phyloP scores from a whole-genome alignment of 805 yeast species.

The Tetrapisispora taiwanensis region DNA sequence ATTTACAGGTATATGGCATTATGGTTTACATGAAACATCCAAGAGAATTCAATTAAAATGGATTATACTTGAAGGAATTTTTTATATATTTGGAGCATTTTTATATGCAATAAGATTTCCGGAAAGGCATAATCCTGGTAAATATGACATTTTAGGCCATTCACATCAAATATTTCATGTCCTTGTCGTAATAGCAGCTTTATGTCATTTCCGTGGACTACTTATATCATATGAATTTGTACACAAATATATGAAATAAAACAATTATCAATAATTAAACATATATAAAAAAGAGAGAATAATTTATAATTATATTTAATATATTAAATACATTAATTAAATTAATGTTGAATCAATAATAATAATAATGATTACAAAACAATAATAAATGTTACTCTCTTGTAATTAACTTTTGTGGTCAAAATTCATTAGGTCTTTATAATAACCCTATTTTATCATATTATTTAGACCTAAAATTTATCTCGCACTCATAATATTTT shows the following conservation, averaged over 20 bases:
- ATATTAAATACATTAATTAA: no score
- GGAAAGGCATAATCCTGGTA: conserved; percentile 55
- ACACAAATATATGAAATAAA: conserved; percentile 25
- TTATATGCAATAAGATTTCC: conserved; percentile 74
- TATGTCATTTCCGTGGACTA: conserved; percentile 60
- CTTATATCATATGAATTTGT: conserved; percentile 43
- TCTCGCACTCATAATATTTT: neutral
- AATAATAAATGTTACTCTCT: no score
- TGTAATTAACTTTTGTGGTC: no score
- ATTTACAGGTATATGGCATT: conserved; percentile 37
- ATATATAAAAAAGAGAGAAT: neutral
- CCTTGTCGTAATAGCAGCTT: conserved; percentile 67
- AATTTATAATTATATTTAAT: no score
- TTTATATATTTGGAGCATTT: conserved; percentile 71
- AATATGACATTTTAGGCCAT: conserved; percentile 61
- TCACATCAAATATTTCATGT: conserved; percentile 81
- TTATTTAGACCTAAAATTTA: neutral
- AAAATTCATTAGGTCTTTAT: no score
- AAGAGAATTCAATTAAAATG: conserved; percentile 48
- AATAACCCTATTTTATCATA: no score
- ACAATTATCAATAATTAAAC: neutral
- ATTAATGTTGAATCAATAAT: no score
- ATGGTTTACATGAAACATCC: conserved; percentile 42
- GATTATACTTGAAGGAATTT: conserved; percentile 58
- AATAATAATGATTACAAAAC: no score